Evolutionary conservation across 2,329 filamentous ascomycete genomes (phyloP).

Genomic region (Leptographium procerum): DNA sequence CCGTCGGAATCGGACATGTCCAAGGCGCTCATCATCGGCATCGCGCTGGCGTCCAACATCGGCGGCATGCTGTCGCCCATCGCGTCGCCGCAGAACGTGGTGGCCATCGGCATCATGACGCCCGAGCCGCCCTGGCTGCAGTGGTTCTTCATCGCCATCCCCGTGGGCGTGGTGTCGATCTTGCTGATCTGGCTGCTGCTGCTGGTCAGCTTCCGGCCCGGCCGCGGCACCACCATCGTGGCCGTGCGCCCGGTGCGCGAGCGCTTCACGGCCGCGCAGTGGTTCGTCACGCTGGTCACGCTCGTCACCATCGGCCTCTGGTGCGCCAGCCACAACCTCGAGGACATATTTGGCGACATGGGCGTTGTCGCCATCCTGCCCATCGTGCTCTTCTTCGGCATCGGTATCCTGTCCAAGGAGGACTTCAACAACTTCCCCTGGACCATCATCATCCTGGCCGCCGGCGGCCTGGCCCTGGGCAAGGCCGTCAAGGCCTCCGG

Average conservation of each 20-base stretch:
- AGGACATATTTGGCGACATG: slow-evolving; percentile 89
- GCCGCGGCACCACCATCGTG: slow-evolving; percentile 76
- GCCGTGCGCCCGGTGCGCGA: slow-evolving; percentile 86
- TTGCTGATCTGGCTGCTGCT: slow-evolving; percentile 81
- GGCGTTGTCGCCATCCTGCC: slow-evolving; percentile 95
- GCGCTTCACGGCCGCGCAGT: slow-evolving; percentile 77
- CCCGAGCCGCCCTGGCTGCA: slow-evolving; percentile 84
- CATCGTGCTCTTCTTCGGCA: slow-evolving; percentile 90
- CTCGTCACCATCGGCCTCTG: slow-evolving; percentile 77
- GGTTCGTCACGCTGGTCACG: slow-evolving; percentile 81
- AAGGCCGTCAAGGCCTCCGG: slow-evolving; percentile 92
- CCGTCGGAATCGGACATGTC: slow-evolving; percentile 85
- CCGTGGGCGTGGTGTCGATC: slow-evolving; percentile 83
- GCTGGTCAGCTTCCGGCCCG: slow-evolving; percentile 73
- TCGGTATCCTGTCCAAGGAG: slow-evolving; percentile 91
- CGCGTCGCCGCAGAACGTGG: slow-evolving; percentile 93
- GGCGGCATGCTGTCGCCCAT: slow-evolving; percentile 95
- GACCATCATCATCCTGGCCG: slow-evolving; percentile 98
- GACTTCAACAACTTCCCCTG: slow-evolving; percentile 99
- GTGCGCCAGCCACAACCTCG: slow-evolving; percentile 85
- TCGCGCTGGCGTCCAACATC: slow-evolving; percentile 89
- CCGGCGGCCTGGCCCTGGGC: slow-evolving; percentile 81
- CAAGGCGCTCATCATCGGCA: slow-evolving; percentile 89
- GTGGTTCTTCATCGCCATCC: slow-evolving; percentile 95
- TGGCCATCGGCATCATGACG: slow-evolving; percentile 90